These are phyloP conservation scores for Pinus taeda DNA, from an alignment of 75 land plant species.

Conservation along the genomic window DNA sequence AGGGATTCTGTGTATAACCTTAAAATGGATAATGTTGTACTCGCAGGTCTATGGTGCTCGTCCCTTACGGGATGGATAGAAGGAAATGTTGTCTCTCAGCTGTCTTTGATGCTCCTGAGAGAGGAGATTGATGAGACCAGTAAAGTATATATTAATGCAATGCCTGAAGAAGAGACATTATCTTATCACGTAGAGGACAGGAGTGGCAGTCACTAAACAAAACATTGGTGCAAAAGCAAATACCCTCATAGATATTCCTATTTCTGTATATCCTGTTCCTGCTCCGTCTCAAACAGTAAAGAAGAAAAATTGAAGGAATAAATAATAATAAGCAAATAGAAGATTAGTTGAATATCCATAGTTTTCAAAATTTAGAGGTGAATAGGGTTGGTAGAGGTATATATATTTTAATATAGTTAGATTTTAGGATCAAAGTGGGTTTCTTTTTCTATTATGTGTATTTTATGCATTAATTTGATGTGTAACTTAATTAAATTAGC, in stretches of 20 bases:
- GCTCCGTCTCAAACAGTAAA: constrained; percentile 54
- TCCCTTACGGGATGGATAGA: constrained; percentile 94
- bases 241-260: constrained; percentile 71
- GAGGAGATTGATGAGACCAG: constrained; percentile 94
- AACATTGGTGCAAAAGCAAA: constrained; percentile 74
- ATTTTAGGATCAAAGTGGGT: too few relatives aligned
- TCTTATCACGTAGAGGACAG: constrained; percentile 42
- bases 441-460: too few relatives aligned
- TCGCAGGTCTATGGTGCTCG: constrained; percentile 92
- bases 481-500: too few relatives aligned
- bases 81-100: constrained; percentile 83
- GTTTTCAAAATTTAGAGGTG: too few relatives aligned
- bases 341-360: not conserved
- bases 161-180: constrained; percentile 34
- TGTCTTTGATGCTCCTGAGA: constrained; percentile 81
- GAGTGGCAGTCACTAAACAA: constrained; percentile 83
- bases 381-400: too few relatives aligned
- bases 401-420: too few relatives aligned
- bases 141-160: constrained; percentile 83
- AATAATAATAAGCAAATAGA: constrained; percentile 73
- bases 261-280: constrained; percentile 24
- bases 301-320: constrained; percentile 59
- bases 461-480: too few relatives aligned
- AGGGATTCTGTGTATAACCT: not conserved
- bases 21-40: not conserved